Evolutionary conservation across 2,329 filamentous ascomycete genomes (phyloP).

Genomic region (Magnaporthiopsis rhizophila): DNA sequence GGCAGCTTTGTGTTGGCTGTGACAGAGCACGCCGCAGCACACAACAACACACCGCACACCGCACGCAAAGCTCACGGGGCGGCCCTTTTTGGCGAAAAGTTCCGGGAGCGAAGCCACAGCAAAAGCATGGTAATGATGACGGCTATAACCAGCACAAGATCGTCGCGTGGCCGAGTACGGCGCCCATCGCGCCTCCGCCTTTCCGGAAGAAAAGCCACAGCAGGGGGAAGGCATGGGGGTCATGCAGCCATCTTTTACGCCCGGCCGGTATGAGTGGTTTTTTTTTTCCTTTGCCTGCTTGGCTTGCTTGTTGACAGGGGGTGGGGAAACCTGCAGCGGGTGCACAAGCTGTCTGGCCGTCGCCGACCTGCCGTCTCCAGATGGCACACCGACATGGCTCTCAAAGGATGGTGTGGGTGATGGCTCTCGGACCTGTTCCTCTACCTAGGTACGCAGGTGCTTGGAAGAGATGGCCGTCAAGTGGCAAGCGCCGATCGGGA

Average conservation of each 20-base stretch:
- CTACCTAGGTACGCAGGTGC: neutral
- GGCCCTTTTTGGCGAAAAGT: neutral
- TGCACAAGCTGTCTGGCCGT: neutral
- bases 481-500: neutral
- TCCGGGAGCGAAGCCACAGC: neutral
- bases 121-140: neutral
- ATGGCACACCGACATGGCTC: neutral
- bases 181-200: neutral
- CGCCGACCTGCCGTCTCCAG: too few species aligned
- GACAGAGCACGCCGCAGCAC: too few species aligned
- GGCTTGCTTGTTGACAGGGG: too few species aligned
- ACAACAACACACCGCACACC: neutral
- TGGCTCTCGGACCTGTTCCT: neutral
- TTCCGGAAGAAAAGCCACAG: neutral
- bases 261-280: neutral
- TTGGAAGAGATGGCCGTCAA: neutral
- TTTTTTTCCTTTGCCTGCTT: neutral
- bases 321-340: neutral
- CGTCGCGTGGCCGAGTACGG: neutral
- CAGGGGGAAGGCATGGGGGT: neutral
- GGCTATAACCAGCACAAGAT: neutral
- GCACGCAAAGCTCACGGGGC: neutral
- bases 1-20: neutral
- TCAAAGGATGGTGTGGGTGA: too few species aligned
- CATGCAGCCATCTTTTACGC: neutral